Conservation (phyloP, 2,329 filamentous ascomycete genomes). For the Tolypocladium paradoxum region DNA sequence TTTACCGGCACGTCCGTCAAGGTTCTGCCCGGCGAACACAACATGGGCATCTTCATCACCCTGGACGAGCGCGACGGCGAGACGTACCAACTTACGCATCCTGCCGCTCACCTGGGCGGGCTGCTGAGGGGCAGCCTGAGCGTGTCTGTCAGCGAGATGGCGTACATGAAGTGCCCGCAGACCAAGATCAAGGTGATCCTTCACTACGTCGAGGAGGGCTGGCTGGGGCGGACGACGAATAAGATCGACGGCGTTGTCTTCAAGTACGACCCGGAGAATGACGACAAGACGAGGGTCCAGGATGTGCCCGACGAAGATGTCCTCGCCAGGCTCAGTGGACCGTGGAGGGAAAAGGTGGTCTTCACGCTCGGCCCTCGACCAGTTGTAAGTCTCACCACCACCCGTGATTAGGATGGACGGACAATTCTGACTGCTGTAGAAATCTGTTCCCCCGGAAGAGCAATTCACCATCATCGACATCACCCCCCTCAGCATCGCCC, state of each 20-base stretch:
- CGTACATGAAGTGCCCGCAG: constrained; percentile 80
- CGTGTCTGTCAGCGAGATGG: constrained; percentile 81
- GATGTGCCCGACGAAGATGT: constrained; percentile 82
- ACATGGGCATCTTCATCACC: constrained; percentile 90
- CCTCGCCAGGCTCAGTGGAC: constrained; percentile 70
- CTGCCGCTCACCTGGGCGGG: constrained; percentile 83
- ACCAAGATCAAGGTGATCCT: constrained; percentile 86
- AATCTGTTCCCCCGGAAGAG: constrained; percentile 40
- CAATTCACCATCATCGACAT: constrained; percentile 78
- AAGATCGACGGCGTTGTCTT: constrained; percentile 87
- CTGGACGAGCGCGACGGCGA: constrained; percentile 72
- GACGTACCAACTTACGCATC: constrained; percentile 90
- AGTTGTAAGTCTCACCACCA: constrained; percentile 38
- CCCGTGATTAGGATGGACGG: background rate
- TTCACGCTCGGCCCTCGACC: constrained; percentile 51
- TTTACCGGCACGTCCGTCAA: constrained; percentile 94
- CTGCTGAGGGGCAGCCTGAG: constrained; percentile 78
- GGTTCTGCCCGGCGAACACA: constrained; percentile 84
- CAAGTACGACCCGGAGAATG: constrained; percentile 78
- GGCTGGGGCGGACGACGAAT: constrained; percentile 85
- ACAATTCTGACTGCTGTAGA: constrained; percentile 12
- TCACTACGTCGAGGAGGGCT: constrained; percentile 88
- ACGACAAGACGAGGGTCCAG: constrained; percentile 67
- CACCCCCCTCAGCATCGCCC: constrained; percentile 64
- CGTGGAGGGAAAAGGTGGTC: constrained; percentile 66